Evolutionary conservation across 2,329 filamentous ascomycete species (phyloP).

Genomic region (Trichophyton benhamiae): DNA sequence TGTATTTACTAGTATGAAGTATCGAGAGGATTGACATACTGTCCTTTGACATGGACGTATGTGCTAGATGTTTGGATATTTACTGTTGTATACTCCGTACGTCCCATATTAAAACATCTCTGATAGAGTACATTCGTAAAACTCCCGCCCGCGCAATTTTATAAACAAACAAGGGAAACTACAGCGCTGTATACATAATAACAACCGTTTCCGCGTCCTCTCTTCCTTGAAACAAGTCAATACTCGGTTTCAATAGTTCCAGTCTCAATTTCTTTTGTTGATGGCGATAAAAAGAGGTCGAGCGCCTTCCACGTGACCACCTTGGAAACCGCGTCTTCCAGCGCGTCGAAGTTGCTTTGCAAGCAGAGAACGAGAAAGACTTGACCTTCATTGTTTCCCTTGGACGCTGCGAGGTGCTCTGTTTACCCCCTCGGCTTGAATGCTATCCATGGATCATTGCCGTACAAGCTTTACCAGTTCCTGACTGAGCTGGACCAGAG

Average conservation of each 20-base stretch:
- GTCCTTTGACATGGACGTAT: no score
- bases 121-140: no score
- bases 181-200: not conserved
- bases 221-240: not conserved
- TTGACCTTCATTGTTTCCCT: not conserved
- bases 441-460: not conserved
- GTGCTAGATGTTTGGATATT: no score
- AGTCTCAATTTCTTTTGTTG: not conserved
- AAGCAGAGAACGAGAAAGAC: not conserved
- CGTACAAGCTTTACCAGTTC: not conserved
- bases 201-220: not conserved
- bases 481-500: slow-evolving; percentile 8
- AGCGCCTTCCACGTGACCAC: not conserved
- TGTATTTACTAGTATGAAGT: not conserved
- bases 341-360: not conserved
- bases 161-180: not conserved
- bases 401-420: not conserved
- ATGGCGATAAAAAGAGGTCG: not conserved
- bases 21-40: no score
- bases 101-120: no score
- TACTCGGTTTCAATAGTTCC: not conserved
- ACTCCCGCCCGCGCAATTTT: no score
- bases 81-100: no score
- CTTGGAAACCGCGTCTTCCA: not conserved
- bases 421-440: not conserved